Conservation (phyloP, 805 yeast genomes). For the Saccharomycopsis sp. region DNA sequence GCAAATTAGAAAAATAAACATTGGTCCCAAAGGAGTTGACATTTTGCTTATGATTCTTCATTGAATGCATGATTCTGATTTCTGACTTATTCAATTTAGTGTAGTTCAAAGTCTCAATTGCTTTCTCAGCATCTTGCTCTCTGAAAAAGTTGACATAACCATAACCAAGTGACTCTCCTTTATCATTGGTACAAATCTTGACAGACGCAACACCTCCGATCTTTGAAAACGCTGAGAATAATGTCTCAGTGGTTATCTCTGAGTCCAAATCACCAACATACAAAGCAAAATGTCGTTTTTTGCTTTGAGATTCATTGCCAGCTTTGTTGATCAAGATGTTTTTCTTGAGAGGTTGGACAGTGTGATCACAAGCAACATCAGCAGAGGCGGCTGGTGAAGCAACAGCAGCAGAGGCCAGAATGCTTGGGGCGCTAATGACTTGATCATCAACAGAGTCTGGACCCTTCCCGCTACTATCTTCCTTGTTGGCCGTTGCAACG, state of each 20-base stretch:
- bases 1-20: conserved; percentile 40
- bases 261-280: conserved; percentile 58
- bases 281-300: conserved; percentile 27
- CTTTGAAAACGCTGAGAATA: conserved; percentile 36
- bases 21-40: conserved; percentile 40
- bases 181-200: conserved; percentile 45
- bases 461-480: too few species aligned
- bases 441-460: too few species aligned
- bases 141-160: conserved; percentile 59
- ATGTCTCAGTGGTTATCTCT: conserved; percentile 38
- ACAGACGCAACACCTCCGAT: conserved; percentile 44
- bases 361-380: too few species aligned
- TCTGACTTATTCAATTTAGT: conserved; percentile 33
- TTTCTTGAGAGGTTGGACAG: too few species aligned
- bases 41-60: conserved; percentile 34
- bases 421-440: too few species aligned
- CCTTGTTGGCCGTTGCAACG: too few species aligned
- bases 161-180: conserved; percentile 56
- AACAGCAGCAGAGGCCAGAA: too few species aligned
- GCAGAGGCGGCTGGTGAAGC: too few species aligned
- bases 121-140: conserved; percentile 43
- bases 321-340: too few species aligned
- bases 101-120: conserved; percentile 50
- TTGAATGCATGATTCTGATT: conserved; percentile 47
- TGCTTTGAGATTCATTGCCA: not conserved